phyloP scores from a whole-genome alignment of 768 basidiomycete genomes.

The Cubamyces sp. region DNA sequence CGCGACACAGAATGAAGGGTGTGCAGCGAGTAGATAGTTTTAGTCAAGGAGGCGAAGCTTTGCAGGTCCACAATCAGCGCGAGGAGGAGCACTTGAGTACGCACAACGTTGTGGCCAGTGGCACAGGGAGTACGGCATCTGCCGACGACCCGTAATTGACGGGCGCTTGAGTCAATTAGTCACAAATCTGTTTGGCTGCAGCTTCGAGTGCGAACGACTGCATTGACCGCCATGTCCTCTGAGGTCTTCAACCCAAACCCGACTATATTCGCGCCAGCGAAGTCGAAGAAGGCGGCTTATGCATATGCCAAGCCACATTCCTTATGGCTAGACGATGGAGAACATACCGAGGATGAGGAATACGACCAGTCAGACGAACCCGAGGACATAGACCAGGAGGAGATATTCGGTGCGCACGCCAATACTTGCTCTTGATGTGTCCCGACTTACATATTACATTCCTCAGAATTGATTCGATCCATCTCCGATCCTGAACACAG shows the following conservation, averaged over 20 bases:
- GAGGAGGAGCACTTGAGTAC: background rate
- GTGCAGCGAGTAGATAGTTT: background rate
- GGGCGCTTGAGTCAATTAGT: slow-evolving; percentile 16
- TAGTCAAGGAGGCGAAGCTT: background rate
- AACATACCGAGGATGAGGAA: slow-evolving; percentile 34
- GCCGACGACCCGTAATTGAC: background rate
- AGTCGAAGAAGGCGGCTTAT: slow-evolving; percentile 47
- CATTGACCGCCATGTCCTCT: slow-evolving; percentile 26
- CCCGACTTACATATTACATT: slow-evolving; percentile 9
- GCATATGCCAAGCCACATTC: slow-evolving; percentile 46
- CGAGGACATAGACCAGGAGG: slow-evolving; percentile 86
- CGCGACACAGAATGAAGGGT: background rate
- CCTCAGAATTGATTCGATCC: slow-evolving; percentile 82
- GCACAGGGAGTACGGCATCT: background rate
- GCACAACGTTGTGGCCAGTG: slow-evolving; percentile 1
- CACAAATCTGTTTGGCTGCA: background rate
- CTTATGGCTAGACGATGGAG: slow-evolving; percentile 54
- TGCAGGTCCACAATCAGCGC: background rate
- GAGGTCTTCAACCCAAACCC: slow-evolving; percentile 92
- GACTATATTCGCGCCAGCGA: slow-evolving; percentile 66
- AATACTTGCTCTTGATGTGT: background rate
- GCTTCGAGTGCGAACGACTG: background rate
- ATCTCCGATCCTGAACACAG: slow-evolving; percentile 98
- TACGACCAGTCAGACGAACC: slow-evolving; percentile 46
- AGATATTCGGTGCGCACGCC: slow-evolving; percentile 76